Evolutionary conservation across 768 basidiomycete genomes (phyloP).

Genomic region (Xerocomus brunneocitrinus): DNA sequence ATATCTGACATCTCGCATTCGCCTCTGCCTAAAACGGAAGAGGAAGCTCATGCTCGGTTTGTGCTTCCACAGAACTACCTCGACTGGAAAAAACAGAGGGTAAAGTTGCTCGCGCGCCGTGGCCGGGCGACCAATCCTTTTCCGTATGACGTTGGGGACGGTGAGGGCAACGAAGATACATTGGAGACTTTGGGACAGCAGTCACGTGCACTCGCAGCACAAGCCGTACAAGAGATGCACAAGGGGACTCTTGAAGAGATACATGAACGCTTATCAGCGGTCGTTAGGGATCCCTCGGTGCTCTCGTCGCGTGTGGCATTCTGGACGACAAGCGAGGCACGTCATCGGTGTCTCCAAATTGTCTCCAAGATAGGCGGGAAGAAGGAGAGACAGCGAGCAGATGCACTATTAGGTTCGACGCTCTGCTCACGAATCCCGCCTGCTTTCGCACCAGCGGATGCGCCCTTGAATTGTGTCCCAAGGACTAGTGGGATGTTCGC

Average conservation of each 20-base stretch:
- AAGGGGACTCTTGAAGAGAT: conserved; percentile 61
- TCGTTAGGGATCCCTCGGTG: not conserved
- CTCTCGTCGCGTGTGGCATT: conserved; percentile 44
- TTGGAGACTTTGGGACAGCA: conserved; percentile 46
- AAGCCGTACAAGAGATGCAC: conserved; percentile 71
- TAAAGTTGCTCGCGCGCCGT: conserved; percentile 6
- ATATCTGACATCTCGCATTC: conserved; percentile 80
- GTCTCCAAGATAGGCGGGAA: conserved; percentile 76
- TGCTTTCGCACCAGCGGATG: conserved; percentile 7
- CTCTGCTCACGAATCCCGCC: conserved; percentile 7
- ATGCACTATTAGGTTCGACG: conserved; percentile 49
- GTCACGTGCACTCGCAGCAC: conserved; percentile 64
- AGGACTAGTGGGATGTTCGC: not conserved
- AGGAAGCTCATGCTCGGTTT: conserved; percentile 62
- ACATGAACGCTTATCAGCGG: conserved; percentile 38
- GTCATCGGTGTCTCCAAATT: conserved; percentile 68
- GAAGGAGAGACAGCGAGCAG: conserved; percentile 58
- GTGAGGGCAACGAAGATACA: not conserved
- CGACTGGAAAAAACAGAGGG: conserved; percentile 50
- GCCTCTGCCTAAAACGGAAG: conserved; percentile 49
- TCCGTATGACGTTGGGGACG: conserved; percentile 10
- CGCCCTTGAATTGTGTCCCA: not conserved
- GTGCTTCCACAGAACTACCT: conserved; percentile 53
- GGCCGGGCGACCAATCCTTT: conserved; percentile 3
- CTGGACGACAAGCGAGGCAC: conserved; percentile 80